Conservation (phyloP, 371 early-diverging fungal species). For the Coemansia sp. region DNA sequence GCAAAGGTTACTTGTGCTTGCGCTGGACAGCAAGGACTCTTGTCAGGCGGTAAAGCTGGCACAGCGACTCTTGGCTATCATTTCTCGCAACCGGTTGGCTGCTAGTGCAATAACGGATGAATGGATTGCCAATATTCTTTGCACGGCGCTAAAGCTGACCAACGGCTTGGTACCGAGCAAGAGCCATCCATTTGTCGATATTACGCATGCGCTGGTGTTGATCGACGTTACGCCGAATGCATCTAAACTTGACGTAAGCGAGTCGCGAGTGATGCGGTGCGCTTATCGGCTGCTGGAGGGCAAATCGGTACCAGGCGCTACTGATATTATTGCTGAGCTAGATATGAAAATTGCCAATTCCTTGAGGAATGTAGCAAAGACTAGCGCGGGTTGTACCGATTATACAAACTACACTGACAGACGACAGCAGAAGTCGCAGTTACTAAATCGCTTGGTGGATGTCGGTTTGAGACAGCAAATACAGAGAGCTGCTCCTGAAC, state of each 20-base stretch:
- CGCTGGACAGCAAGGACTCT: constrained; percentile 12
- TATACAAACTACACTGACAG: not conserved
- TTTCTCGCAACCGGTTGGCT: not conserved
- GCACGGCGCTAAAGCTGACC: not conserved
- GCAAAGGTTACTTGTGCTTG: constrained; percentile 15
- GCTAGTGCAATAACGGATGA: not conserved
- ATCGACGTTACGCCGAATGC: not conserved
- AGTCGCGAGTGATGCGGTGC: not conserved
- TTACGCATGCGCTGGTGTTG: constrained; percentile 11
- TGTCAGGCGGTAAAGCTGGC: constrained; percentile 22
- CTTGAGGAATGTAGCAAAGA: not conserved
- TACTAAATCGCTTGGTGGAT: not conserved
- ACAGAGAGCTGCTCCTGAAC: not conserved
- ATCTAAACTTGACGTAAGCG: not conserved
- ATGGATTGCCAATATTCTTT: constrained; percentile 8
- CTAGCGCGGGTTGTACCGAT: not conserved
- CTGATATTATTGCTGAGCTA: not conserved
- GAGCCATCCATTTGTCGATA: constrained; percentile 4
- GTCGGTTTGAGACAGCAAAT: not conserved
- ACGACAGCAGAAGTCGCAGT: not conserved
- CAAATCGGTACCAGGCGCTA: not conserved
- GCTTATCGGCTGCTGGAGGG: not conserved
- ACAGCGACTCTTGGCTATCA: constrained; percentile 3
- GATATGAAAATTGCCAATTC: not conserved
- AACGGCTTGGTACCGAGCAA: not conserved